Evolutionary conservation across 371 early-diverging fungal genomes (phyloP).

Genomic region (Apophysomyces sp.): DNA sequence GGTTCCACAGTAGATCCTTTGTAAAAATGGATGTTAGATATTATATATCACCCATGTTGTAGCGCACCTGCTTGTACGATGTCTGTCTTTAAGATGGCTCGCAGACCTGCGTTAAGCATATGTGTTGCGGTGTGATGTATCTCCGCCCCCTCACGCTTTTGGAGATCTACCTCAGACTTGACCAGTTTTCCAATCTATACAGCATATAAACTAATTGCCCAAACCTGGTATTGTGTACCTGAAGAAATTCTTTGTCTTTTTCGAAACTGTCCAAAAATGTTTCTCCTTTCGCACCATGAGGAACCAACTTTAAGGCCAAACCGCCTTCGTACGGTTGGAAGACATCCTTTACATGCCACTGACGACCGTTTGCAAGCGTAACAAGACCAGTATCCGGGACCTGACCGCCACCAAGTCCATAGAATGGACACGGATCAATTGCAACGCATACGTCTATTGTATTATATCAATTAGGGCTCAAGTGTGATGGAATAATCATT

Average conservation of each 20-base stretch:
- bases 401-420: conserved; percentile 78
- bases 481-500: background rate
- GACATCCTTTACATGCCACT: conserved; percentile 53
- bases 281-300: conserved; percentile 4
- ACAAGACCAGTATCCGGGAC: conserved; percentile 62
- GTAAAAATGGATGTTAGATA: background rate
- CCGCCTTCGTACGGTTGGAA: conserved; percentile 60
- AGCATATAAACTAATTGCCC: background rate
- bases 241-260: conserved; percentile 42
- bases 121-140: conserved; percentile 84
- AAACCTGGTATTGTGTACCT: conserved; percentile 21
- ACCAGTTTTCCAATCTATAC: conserved; percentile 39
- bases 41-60: background rate
- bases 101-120: conserved; percentile 68
- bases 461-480: conserved; percentile 7
- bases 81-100: conserved; percentile 52
- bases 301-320: conserved; percentile 28
- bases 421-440: conserved; percentile 75
- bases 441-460: conserved; percentile 44
- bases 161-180: conserved; percentile 49
- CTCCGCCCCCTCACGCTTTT: conserved; percentile 58
- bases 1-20: conserved; percentile 68
- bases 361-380: conserved; percentile 42
- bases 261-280: conserved; percentile 18
- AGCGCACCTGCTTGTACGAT: conserved; percentile 70